These are phyloP conservation scores for Suillus ampliporus DNA, from an alignment of 768 basidiomycete species.

Conservation along the genomic window DNA sequence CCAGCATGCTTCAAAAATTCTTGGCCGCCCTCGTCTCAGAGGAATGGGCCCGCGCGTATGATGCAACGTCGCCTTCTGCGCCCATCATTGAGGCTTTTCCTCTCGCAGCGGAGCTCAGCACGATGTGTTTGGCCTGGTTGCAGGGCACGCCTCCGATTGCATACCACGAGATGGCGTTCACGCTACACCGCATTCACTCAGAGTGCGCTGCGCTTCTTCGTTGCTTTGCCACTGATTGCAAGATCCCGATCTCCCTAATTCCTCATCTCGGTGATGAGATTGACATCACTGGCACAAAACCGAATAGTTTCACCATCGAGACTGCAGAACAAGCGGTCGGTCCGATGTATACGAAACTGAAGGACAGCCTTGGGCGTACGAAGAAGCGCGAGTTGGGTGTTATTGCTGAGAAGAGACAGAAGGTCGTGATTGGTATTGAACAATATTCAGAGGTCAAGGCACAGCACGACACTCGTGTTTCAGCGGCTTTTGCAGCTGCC, in stretches of 20 bases:
- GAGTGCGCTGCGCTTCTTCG: conserved; percentile 85
- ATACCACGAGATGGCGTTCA: conserved; percentile 90
- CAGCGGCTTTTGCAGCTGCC: conserved; percentile 89
- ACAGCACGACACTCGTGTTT: conserved; percentile 86
- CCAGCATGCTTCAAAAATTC: conserved; percentile 91
- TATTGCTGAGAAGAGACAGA: conserved; percentile 77
- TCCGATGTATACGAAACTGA: conserved; percentile 72
- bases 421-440: conserved; percentile 72
- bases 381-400: conserved; percentile 77
- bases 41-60: conserved; percentile 83
- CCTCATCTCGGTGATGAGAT: conserved; percentile 80
- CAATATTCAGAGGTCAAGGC: conserved; percentile 83
- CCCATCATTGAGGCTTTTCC: conserved; percentile 60
- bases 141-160: conserved; percentile 76
- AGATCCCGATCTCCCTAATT: conserved; percentile 78
- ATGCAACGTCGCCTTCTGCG: conserved; percentile 35
- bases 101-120: conserved; percentile 70
- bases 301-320: conserved; percentile 77
- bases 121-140: conserved; percentile 72
- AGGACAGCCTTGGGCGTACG: conserved; percentile 72
- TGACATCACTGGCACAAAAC: conserved; percentile 69
- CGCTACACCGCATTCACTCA: conserved; percentile 76
- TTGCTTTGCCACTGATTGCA: conserved; percentile 86
- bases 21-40: conserved; percentile 85
- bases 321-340: conserved; percentile 77